A percentile compares a stretch with the other conserved stretches of the same genome.
Conservation (phyloP, 1,139 yeast species). For the Petasospora fabianii region DNA sequence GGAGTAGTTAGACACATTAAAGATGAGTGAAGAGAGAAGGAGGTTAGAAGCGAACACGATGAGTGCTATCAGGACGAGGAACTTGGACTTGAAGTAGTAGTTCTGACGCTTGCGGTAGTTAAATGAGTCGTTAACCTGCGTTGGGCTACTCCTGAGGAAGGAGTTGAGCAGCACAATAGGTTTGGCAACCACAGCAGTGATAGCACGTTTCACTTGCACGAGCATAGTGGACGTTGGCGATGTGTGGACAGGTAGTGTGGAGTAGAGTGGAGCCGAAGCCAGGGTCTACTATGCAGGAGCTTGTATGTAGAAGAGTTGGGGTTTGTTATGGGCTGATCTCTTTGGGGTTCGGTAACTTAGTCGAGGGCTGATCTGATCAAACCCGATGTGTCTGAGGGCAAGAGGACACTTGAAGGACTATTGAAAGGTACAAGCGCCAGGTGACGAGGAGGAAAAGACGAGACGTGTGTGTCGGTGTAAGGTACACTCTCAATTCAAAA, state of each 20-base stretch:
- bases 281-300: neutral
- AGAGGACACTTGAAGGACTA: too few species aligned
- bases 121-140: constrained; percentile 3
- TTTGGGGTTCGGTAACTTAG: too few species aligned
- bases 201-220: constrained; percentile 6
- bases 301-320: too few species aligned
- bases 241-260: neutral
- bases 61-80: constrained; percentile 20
- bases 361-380: too few species aligned
- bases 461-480: too few species aligned
- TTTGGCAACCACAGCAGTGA: constrained; percentile 2
- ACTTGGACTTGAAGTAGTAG: constrained; percentile 22
- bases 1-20: constrained; percentile 21
- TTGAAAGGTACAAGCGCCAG: too few species aligned
- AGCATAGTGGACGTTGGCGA: constrained; percentile 1
- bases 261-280: neutral
- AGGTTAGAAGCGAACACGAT: constrained; percentile 21
- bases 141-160: neutral
- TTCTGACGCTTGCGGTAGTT: constrained; percentile 16
- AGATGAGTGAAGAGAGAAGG: constrained; percentile 19
- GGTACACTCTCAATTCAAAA: too few species aligned
- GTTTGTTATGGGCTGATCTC: too few species aligned
- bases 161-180: constrained; percentile 6
- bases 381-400: too few species aligned
- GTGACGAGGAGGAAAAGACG: too few species aligned